phyloP scores from a whole-genome alignment of 2,329 filamentous ascomycete species.

The Penicillium expansum region DNA sequence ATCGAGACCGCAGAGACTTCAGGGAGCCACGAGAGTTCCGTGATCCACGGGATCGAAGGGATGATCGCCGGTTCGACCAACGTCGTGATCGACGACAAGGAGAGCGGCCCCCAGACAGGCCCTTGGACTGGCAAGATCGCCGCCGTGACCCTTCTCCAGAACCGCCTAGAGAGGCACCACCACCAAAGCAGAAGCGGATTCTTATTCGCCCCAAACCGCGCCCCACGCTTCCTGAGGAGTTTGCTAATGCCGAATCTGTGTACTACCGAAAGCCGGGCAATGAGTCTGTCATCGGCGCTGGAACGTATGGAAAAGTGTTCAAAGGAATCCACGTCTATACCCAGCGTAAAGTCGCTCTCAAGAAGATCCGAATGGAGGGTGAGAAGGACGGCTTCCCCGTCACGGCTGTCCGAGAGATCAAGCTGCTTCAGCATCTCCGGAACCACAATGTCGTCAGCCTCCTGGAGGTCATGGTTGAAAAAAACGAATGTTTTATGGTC shows the following conservation, averaged over 20 bases:
- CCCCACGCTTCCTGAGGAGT: slow-evolving; percentile 68
- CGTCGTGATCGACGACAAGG: slow-evolving; percentile 39
- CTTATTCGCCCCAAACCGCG: slow-evolving; percentile 69
- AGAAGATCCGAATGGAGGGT: slow-evolving; percentile 99
- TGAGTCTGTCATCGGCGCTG: slow-evolving; percentile 91
- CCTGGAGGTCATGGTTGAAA: slow-evolving; percentile 98
- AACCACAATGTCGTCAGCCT: slow-evolving; percentile 84
- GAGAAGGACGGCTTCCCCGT: slow-evolving; percentile 99
- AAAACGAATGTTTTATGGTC: slow-evolving; percentile 99
- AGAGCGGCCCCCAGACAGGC: slow-evolving; percentile 27
- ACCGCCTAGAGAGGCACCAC: slow-evolving; percentile 43
- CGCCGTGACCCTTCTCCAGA: slow-evolving; percentile 49
- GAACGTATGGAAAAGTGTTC: slow-evolving; percentile 95
- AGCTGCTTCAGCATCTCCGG: slow-evolving; percentile 87
- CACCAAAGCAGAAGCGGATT: slow-evolving; percentile 63
- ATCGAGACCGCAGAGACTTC: slow-evolving; percentile 38
- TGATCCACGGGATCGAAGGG: slow-evolving; percentile 34
- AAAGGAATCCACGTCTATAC: slow-evolving; percentile 78
- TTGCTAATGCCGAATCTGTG: slow-evolving; percentile 78
- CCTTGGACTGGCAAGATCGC: slow-evolving; percentile 43
- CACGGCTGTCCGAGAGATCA: slow-evolving; percentile 93
- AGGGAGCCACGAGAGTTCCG: slow-evolving; percentile 30
- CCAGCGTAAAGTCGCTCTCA: slow-evolving; percentile 78
- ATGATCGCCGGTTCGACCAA: slow-evolving; percentile 42
- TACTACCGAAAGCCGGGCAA: slow-evolving; percentile 97